Base-by-base conservation (phyloP, 2,329 filamentous ascomycete genomes). In the Neofusicoccum cordaticola region DNA sequence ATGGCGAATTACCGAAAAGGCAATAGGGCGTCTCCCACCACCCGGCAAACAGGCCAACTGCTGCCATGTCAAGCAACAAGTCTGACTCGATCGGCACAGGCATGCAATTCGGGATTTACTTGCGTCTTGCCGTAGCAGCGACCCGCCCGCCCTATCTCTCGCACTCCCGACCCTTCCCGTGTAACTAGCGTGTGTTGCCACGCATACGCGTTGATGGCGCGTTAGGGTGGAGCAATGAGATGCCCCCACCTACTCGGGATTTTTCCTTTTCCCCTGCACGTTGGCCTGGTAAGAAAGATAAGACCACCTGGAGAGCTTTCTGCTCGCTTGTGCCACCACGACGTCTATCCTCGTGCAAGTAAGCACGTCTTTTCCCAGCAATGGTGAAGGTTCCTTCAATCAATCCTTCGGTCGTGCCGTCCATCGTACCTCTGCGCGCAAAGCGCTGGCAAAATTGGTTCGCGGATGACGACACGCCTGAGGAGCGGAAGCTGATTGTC, bases 401-500 rank as follows among this genome's bases (percentile, higher is more conserved):
- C 35, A 22, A 22, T 22, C 22, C 22, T 22, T 22, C 22, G 22
- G 22, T 22, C 22, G 56, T 60, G n/a, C 56, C 56, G 8, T 60
- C 56, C 4, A 37, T 60, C 5, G 56, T 60, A n/a, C 56, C 56
- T 12, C 22, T 47, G 41, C 56, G 56, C 27, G 56, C 56, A 8
- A 45, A 35, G 27, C 56, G 17, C 41, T 63, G 61, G 61, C 53
- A 53, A 8, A n/a, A 45, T 13, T 75, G 71, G 71, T 74, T 71
- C 47, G 66, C 71, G 19, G 67, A 70, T 17, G 73, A 80, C 6
- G 84, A 87, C 66, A 83, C 79, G 0, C 74, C 75, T 0, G 80
- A 82, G 63, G 84, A 86, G 67, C 76, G 82, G 45, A 79, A 77
- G 65, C 75, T 87, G 2, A 83, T 87, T 41, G 61, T 81, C 27